phyloP scores from a whole-genome alignment of 495 filamentous ascomycete genomes.

The Aspergillus panamensis region DNA sequence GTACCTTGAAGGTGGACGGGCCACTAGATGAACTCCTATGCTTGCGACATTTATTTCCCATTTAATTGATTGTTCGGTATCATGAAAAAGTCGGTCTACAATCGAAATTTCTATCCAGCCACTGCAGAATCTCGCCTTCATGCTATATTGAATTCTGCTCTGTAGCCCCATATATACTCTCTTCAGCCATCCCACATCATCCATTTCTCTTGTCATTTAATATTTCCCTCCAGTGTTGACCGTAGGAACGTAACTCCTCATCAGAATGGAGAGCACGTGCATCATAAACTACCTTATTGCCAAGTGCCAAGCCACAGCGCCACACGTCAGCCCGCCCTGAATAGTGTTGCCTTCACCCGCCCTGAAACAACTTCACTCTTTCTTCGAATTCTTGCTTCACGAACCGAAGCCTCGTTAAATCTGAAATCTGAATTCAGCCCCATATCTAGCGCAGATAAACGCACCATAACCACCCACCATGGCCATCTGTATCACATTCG shows the following conservation, averaged over 20 bases:
- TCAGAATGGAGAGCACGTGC: conserved; percentile 1
- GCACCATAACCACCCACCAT: conserved; percentile 25
- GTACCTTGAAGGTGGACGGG: not conserved
- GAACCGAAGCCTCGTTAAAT: not conserved
- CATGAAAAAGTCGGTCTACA: conserved; percentile 7
- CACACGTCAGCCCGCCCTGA: conserved; percentile 21
- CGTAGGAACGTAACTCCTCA: not conserved
- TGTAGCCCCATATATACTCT: no score
- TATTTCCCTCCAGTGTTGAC: not conserved
- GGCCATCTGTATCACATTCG: conserved; percentile 57
- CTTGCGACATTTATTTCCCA: conserved; percentile 1
- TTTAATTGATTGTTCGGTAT: conserved; percentile 11
- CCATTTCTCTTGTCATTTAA: not conserved
- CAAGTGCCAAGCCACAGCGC: conserved; percentile 29
- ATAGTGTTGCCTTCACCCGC: conserved; percentile 21
- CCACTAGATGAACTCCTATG: not conserved
- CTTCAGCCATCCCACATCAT: no score
- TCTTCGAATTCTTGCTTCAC: conserved; percentile 22
- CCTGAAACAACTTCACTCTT: not conserved
- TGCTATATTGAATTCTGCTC: not conserved
- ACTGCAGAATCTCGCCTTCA: not conserved
- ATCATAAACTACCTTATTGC: not conserved
- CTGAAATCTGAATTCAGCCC: not conserved
- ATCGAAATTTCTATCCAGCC: not conserved
- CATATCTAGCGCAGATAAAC: not conserved